A percentile compares a stretch with the other conserved stretches of the same genome.
Conservation (phyloP, 2,329 filamentous ascomycete species). For the Diaporthe amygdali region DNA sequence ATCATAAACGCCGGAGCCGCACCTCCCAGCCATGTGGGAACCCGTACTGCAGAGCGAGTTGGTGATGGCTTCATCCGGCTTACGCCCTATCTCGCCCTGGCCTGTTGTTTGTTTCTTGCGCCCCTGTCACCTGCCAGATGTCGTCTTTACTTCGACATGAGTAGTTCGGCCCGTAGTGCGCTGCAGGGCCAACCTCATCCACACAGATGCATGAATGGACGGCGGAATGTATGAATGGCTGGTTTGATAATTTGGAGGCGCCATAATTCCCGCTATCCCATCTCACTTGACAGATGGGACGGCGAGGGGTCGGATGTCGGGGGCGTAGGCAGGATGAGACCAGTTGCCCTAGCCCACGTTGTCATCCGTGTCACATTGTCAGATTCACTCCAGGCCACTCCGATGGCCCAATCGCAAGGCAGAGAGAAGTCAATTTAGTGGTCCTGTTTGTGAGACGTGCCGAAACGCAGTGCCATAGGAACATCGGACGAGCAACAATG, state of each 20-base stretch:
- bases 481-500: not conserved
- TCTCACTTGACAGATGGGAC: conserved; percentile 2
- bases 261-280: not conserved
- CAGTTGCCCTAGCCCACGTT: not conserved
- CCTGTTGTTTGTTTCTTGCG: not conserved
- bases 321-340: not conserved
- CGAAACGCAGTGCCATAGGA: conserved; percentile 2
- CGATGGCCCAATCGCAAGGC: conserved; percentile 12
- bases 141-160: not conserved
- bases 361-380: not conserved
- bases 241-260: not conserved
- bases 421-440: not conserved
- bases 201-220: not conserved
- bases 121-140: not conserved
- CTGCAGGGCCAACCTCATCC: not conserved
- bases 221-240: not conserved
- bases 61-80: not conserved
- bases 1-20: not conserved
- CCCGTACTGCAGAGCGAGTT: not conserved
- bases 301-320: conserved; percentile 6
- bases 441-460: not conserved
- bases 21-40: not conserved
- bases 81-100: not conserved
- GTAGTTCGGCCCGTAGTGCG: not conserved
- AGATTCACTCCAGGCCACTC: not conserved